Conservation (phyloP, 495 filamentous ascomycete genomes). For the Bacidia gigantensis region DNA sequence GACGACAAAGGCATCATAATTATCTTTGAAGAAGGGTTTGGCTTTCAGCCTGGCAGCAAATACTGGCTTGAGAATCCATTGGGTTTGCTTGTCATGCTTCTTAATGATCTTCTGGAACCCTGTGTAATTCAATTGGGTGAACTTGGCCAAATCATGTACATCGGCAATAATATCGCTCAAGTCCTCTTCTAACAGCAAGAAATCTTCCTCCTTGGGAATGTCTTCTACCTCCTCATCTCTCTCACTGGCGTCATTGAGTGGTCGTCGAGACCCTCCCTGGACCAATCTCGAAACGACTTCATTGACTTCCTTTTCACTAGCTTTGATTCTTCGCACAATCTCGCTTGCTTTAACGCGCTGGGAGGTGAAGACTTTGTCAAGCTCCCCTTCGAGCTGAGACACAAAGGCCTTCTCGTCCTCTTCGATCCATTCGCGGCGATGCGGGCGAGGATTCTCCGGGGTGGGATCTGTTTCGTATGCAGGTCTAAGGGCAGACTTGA, state of each 20-base stretch:
- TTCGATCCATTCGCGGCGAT: slow-evolving; percentile 66
- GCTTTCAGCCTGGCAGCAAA: slow-evolving; percentile 87
- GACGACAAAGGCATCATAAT: slow-evolving; percentile 92
- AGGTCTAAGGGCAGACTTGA: slow-evolving; percentile 76
- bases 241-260: slow-evolving; percentile 10
- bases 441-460: slow-evolving; percentile 39
- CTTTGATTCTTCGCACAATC: slow-evolving; percentile 76
- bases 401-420: slow-evolving; percentile 88
- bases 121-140: slow-evolving; percentile 96
- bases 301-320: slow-evolving; percentile 74
- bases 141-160: slow-evolving; percentile 96
- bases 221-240: slow-evolving; percentile 30
- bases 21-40: slow-evolving; percentile 96
- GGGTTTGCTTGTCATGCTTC: slow-evolving; percentile 98
- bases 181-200: slow-evolving; percentile 85
- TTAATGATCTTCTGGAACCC: slow-evolving; percentile 99
- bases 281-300: slow-evolving; percentile 69
- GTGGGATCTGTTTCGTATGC: slow-evolving; percentile 44
- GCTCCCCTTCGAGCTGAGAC: slow-evolving; percentile 67
- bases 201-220: slow-evolving; percentile 74
- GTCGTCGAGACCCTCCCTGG: slow-evolving; percentile 15
- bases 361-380: slow-evolving; percentile 94
- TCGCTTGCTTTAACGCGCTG: slow-evolving; percentile 92
- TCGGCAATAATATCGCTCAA: slow-evolving; percentile 97
- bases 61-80: slow-evolving; percentile 84